Evolutionary conservation across 352 stramenopile species (phyloP), one percentile per base, ranked within the genome.

Genomic region (Phytophthora pinifolia): DNA sequence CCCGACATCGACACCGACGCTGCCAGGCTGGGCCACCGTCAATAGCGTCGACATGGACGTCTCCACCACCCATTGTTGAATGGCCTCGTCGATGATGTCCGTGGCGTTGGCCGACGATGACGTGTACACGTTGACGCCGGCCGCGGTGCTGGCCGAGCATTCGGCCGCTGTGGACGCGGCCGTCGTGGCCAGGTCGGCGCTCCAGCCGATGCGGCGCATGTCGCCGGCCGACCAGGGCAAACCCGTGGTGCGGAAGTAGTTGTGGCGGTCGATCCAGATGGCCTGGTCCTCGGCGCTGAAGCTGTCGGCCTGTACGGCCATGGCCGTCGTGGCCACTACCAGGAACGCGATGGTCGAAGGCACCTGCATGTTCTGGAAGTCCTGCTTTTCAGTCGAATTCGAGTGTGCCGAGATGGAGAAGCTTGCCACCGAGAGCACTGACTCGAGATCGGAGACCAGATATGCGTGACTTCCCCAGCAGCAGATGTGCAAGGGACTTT

Each of bases 211-310:
- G 15, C 72, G 69, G 17, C 78, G 72, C 78, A 91, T 91, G 48
- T 88, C 74, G 12, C 59, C 65, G 3, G 80, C 80, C 6, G 77
- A 70, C 59, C 72, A 91, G 1, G 80, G 80, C 46, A 89, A 37
- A 8, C 69, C 80, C n/a, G 77, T 80, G 46, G 84, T 83, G 15
- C 80, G 80, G 66, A 91, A 91, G 65, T 81, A 91, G 66, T 88
- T 86, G 67, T 86, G 72, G 12, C 78, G 78, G 64, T 89, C 79
- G 51, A 89, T 71, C 76, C 76, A 87, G 30, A 88, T 68, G 9
- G 76, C 74, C 49, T 89, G 67, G 33, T 86, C 74, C 12, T 68
- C 65, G 10, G 41, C 32, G 35, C 33, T 59, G 25, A 74, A 74
- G 54, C 49, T 65, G 9, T 61, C 38, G 43, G 56, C 53, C 13